Evolutionary conservation across 768 basidiomycete species (phyloP).

Genomic region (Phaeotremella skinneri): DNA sequence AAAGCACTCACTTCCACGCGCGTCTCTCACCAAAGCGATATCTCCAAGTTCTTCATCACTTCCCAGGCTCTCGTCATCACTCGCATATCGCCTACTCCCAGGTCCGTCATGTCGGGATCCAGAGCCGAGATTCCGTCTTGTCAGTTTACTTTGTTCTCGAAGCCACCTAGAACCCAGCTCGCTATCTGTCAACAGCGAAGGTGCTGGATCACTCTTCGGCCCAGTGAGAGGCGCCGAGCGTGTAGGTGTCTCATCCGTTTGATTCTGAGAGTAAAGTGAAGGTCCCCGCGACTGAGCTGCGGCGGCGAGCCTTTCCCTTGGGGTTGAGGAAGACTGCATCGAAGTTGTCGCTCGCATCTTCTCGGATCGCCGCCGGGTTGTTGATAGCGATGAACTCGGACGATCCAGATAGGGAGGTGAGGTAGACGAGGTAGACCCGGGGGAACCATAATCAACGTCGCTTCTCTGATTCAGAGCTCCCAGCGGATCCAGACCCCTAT

Average conservation of each 20-base stretch:
- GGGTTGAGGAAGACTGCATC: too few species aligned
- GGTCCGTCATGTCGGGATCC: conserved; percentile 1
- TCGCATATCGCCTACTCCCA: conserved; percentile 11
- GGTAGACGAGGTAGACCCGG: conserved; percentile 3
- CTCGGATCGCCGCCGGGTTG: conserved; percentile 2
- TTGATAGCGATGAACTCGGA: too few species aligned
- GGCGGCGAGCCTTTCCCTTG: neutral
- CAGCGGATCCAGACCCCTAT: neutral
- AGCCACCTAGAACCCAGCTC: conserved; percentile 79
- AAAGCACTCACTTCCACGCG: conserved; percentile 43
- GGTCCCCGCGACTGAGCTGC: neutral
- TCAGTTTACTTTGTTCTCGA: conserved; percentile 71
- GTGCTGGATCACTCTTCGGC: conserved; percentile 26
- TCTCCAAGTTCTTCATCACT: conserved; percentile 43
- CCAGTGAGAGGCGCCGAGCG: conserved; percentile 18
- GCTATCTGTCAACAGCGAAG: conserved; percentile 31
- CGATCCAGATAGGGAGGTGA: too few species aligned
- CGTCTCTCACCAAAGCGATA: conserved; percentile 40
- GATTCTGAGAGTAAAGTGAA: neutral
- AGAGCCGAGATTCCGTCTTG: conserved; percentile 58
- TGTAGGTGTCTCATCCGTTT: neutral
- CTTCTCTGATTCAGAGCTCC: neutral
- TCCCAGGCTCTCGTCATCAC: conserved; percentile 34
- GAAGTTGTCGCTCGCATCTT: too few species aligned
- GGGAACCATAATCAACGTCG: too few species aligned